These are phyloP conservation scores for Arthroderma sp. DNA, from an alignment of 2,329 filamentous ascomycete genomes.

Conservation along the genomic window DNA sequence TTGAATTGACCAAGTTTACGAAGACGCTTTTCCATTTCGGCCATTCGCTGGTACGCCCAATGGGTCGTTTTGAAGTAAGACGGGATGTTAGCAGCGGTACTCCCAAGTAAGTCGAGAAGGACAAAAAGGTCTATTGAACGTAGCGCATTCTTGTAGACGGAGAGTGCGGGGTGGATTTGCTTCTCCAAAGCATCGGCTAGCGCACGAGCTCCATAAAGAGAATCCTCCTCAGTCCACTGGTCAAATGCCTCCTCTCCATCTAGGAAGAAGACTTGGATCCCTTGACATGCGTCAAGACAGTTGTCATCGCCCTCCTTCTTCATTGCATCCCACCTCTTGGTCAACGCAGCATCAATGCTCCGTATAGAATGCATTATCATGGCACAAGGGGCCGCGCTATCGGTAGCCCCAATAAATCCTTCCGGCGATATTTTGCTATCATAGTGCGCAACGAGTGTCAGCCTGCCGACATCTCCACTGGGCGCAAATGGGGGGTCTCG, in stretches of 20 bases:
- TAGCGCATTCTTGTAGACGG: slow-evolving; percentile 61
- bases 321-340: slow-evolving; percentile 68
- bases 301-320: slow-evolving; percentile 33
- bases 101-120: slow-evolving; percentile 78
- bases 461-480: slow-evolving; percentile 59
- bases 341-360: slow-evolving; percentile 66
- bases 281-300: slow-evolving; percentile 58
- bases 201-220: slow-evolving; percentile 72
- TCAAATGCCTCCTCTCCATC: slow-evolving; percentile 92
- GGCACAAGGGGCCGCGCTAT: slow-evolving; percentile 87
- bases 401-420: slow-evolving; percentile 86
- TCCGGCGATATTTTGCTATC: slow-evolving; percentile 68
- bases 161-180: slow-evolving; percentile 53
- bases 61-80: slow-evolving; percentile 85
- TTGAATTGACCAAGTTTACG: slow-evolving; percentile 54
- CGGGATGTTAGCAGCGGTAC: slow-evolving; percentile 54
- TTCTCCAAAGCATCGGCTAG: slow-evolving; percentile 73
- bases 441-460: slow-evolving; percentile 88
- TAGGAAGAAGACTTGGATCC: slow-evolving; percentile 76
- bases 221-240: slow-evolving; percentile 66
- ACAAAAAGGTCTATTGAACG: slow-evolving; percentile 77
- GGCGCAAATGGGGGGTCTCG: slow-evolving; percentile 75
- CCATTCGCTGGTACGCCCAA: slow-evolving; percentile 77
- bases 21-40: slow-evolving; percentile 59
- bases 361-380: slow-evolving; percentile 79